Conservation (phyloP, 1,139 yeast species). For the Chernovozyma sophiae-reginae region DNA sequence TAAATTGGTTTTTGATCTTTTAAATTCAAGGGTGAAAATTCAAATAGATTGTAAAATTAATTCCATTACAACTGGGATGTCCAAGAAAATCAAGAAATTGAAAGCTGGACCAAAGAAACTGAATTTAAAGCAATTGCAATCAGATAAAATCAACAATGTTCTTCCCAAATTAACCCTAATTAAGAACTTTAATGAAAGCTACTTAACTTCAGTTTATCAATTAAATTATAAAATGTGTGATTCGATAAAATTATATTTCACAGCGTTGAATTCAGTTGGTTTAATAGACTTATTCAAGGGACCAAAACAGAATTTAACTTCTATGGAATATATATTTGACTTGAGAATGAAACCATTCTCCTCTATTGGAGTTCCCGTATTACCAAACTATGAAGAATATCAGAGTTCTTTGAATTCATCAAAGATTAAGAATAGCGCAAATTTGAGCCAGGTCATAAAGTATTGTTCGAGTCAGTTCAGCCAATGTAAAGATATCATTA, state of each 20-base stretch:
- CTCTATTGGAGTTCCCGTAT: constrained; percentile 74
- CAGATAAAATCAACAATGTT: constrained; percentile 14
- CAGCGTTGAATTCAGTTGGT: constrained; percentile 21
- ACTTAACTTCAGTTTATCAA: constrained; percentile 29
- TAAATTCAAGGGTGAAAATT: constrained; percentile 41
- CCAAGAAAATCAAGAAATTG: constrained; percentile 47
- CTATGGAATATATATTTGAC: constrained; percentile 51
- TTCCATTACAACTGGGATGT: constrained; percentile 28
- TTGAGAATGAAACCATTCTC: constrained; percentile 81
- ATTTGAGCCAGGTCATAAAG: constrained; percentile 10
- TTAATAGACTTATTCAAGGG: constrained; percentile 26
- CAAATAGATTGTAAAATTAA: constrained; percentile 34
- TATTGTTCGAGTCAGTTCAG: constrained; percentile 14
- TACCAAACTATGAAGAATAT: constrained; percentile 46
- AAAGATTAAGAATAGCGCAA: constrained; percentile 4
- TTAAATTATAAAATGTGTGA: constrained; percentile 33
- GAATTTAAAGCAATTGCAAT: constrained; percentile 22
- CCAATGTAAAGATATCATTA: constrained; percentile 6
- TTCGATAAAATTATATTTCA: constrained; percentile 19
- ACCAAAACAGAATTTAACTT: constrained; percentile 36
- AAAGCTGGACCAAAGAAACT: constrained; percentile 41
- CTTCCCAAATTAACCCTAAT: constrained; percentile 24
- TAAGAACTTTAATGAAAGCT: constrained; percentile 15
- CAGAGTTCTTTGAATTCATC: not conserved
- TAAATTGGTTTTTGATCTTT: constrained; percentile 44